Percentiles rank a stretch among this genome's conserved stretches.
phyloP scores from a whole-genome alignment of 192 early-diverging fungal genomes.

The Gonapodya prolifera region DNA sequence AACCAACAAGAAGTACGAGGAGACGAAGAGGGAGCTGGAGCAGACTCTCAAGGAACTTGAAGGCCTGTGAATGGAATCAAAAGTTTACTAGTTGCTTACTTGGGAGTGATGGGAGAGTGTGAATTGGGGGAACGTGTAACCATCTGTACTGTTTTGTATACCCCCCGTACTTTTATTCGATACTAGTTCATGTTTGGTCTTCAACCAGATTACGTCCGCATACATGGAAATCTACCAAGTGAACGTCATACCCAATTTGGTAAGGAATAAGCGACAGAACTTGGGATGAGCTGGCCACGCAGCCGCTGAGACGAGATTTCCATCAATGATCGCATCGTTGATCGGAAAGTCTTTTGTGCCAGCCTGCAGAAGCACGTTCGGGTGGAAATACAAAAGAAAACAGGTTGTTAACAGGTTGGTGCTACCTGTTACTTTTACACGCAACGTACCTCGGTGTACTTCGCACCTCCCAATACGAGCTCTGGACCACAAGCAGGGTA shows the following conservation, averaged over 20 bases:
- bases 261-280: background rate
- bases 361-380: too few species aligned
- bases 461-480: conserved; percentile 18
- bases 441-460: conserved; percentile 26
- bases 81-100: too few species aligned
- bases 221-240: background rate
- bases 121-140: too few species aligned
- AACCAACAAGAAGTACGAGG: conserved; percentile 42
- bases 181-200: background rate
- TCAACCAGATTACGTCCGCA: background rate
- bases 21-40: conserved; percentile 61
- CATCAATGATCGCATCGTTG: background rate
- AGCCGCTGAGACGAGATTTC: background rate
- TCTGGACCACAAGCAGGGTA: conserved; percentile 27
- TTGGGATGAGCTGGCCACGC: background rate
- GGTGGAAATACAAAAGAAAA: too few species aligned
- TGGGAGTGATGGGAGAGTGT: too few species aligned
- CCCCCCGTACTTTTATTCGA: background rate
- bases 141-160: background rate
- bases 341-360: background rate
- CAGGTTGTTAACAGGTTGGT: too few species aligned
- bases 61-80: conserved; percentile 36
- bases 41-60: conserved; percentile 60
- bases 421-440: too few species aligned
- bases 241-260: background rate